These are phyloP conservation scores for Primulina tabacum DNA, from an alignment of 257 asterid genomes.

Conservation along the genomic window DNA sequence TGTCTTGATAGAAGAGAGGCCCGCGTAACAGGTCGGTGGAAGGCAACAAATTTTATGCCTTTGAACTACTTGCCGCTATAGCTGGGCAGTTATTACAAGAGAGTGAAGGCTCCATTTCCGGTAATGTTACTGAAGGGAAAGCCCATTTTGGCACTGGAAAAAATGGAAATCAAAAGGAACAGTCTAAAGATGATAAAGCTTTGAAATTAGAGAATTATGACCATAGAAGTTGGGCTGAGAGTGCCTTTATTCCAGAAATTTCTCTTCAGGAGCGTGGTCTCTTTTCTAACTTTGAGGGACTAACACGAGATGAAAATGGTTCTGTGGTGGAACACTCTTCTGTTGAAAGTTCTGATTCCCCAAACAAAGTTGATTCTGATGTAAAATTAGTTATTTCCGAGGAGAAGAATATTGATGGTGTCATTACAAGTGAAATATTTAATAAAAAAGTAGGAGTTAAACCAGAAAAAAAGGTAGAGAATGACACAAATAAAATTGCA, in stretches of 20 bases:
- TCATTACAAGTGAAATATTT: slow-evolving; percentile 25
- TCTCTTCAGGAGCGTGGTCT: slow-evolving; percentile 36
- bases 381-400: slow-evolving; percentile 38
- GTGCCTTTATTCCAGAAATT: slow-evolving; percentile 47
- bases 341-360: slow-evolving; percentile 38
- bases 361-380: slow-evolving; percentile 44
- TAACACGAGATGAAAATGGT: slow-evolving; percentile 39
- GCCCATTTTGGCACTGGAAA: slow-evolving; percentile 25
- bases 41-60: slow-evolving; percentile 68
- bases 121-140: slow-evolving; percentile 58
- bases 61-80: slow-evolving; percentile 91
- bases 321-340: slow-evolving; percentile 45
- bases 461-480: slow-evolving; percentile 30
- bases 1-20: slow-evolving; percentile 53
- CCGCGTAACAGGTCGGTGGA: slow-evolving; percentile 41
- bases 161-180: slow-evolving; percentile 35
- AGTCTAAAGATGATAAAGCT: slow-evolving; percentile 38
- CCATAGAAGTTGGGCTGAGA: slow-evolving; percentile 83
- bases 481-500: slow-evolving; percentile 34
- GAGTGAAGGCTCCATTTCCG: slow-evolving; percentile 82
- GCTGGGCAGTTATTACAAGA: slow-evolving; percentile 87
- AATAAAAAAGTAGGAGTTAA: slow-evolving; percentile 35
- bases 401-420: slow-evolving; percentile 30
- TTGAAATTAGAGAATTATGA: slow-evolving; percentile 56
- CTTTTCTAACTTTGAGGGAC: slow-evolving; percentile 33